Conservation (phyloP, 2,329 filamentous ascomycete genomes). For the Aspergillus alliaceus region DNA sequence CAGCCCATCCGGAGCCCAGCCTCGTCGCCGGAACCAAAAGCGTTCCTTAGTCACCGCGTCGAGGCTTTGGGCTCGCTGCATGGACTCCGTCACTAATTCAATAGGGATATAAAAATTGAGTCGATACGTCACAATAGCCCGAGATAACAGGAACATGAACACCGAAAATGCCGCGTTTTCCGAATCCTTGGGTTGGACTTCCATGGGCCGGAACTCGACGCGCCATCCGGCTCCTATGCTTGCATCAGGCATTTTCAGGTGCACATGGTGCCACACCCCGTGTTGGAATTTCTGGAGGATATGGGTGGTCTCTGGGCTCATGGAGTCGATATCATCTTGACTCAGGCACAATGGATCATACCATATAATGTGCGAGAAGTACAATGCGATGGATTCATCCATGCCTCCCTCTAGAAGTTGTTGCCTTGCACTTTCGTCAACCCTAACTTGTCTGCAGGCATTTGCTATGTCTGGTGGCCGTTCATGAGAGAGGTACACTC, state of each 20-base stretch:
- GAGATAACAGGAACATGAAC: constrained; percentile 86
- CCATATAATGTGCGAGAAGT: constrained; percentile 16
- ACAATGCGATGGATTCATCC: constrained; percentile 17
- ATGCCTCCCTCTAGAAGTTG: constrained; percentile 18
- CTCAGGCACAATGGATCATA: constrained; percentile 14
- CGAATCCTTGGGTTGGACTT: constrained; percentile 91
- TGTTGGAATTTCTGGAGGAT: constrained; percentile 18
- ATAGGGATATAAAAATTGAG: constrained; percentile 92
- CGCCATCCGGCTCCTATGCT: constrained; percentile 88
- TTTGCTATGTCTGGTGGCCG: not conserved
- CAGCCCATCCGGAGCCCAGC: constrained; percentile 56
- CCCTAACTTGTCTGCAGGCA: not conserved
- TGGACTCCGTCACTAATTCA: constrained; percentile 78
- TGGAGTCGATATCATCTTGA: constrained; percentile 10
- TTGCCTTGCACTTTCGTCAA: constrained; percentile 7
- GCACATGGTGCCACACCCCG: constrained; percentile 17
- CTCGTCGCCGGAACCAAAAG: constrained; percentile 84
- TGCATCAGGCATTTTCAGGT: constrained; percentile 51
- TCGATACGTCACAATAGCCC: constrained; percentile 81
- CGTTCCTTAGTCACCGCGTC: constrained; percentile 74
- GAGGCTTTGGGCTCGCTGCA: constrained; percentile 79
- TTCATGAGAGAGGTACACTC: constrained; percentile 84
- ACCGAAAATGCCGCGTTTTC: constrained; percentile 91
- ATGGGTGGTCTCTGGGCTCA: constrained; percentile 6
- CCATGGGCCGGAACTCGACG: constrained; percentile 91